These are phyloP conservation scores for Hypholoma fasciculare DNA, from an alignment of 768 basidiomycete species.

Conservation along the genomic window DNA sequence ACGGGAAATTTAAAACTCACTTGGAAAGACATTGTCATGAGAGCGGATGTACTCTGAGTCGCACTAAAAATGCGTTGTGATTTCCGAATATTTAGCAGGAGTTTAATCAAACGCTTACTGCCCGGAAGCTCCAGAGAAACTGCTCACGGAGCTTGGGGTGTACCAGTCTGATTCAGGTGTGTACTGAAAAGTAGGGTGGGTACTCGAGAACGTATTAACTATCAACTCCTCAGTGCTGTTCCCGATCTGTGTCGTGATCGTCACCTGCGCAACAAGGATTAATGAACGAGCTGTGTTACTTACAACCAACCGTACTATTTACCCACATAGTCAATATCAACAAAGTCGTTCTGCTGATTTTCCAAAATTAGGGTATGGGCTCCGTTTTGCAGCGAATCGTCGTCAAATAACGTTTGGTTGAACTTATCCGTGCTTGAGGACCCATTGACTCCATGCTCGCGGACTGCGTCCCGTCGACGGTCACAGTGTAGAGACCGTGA, in stretches of 20 bases:
- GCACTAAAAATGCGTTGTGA: not conserved
- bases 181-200: slow-evolving; percentile 38
- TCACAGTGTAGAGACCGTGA: slow-evolving; percentile 16
- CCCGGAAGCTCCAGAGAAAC: slow-evolving; percentile 42
- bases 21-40: not conserved
- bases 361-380: not conserved
- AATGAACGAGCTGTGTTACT: not conserved
- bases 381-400: not conserved
- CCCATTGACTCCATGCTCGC: slow-evolving; percentile 3
- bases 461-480: slow-evolving; percentile 9
- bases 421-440: not conserved
- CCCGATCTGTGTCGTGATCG: slow-evolving; percentile 16
- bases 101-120: slow-evolving; percentile 32
- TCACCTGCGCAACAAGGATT: slow-evolving; percentile 4
- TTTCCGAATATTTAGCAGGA: not conserved
- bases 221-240: slow-evolving; percentile 17
- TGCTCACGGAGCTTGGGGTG: slow-evolving; percentile 27
- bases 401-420: not conserved
- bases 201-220: slow-evolving; percentile 27
- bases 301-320: too few species aligned
- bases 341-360: not conserved
- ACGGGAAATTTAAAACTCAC: not conserved
- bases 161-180: slow-evolving; percentile 32
- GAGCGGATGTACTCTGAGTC: not conserved
- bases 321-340: slow-evolving; percentile 3